Evolutionary conservation across 129 eudicot species (phyloP), one percentile per base, ranked within the genome.

Genomic region (Flaveria linearis): DNA sequence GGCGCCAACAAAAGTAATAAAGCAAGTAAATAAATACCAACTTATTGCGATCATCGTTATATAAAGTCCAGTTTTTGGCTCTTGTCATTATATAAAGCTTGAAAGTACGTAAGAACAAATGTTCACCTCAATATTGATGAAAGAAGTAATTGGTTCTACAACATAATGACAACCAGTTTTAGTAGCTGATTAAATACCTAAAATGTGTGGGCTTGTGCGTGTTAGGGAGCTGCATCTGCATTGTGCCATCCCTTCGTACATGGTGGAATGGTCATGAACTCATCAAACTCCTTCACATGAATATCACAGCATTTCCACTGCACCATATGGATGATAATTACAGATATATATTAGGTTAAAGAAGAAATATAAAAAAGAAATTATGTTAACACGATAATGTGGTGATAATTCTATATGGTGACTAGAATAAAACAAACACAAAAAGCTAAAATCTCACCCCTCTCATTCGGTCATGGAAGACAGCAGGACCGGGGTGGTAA

Each of bases 291-390:
- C 85, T 94, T 91, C 63, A 91, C 97, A 85, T 94, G 97, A 78
- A 94, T 60, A 69, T 94, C 97, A 78, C 99, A 94, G 78, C 99
- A 94, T 89, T 94, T 89, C 99, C 99, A 94, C 99, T 94, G 89
- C 88, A 74, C 6, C 65, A 47, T 25, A 46, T 22, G 18, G 22
- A 70, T 49, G 22, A 78, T 39, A 77, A 52, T 78, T 78, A 71
- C 77, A 61, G 47, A 60, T 43, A 69, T 43, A 69, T 25, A 36
- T 22, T 57, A 17, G 17, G 18, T 49, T 28, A 9, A 72, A n/a
- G 42, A 73, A 30, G 17, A 73, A 11, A 67, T 26, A 20, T 25
- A 47, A 25, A 3, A 10, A 50, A 33, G 9, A 55, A 2, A 70
- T 53, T 53, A 52, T 25, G 9, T 23, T 15, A 51, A 14, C 3